Evolutionary conservation across 768 basidiomycete genomes (phyloP), one percentile per base, ranked within the genome.

Genomic region (Trichaptum fuscoviolaceum): DNA sequence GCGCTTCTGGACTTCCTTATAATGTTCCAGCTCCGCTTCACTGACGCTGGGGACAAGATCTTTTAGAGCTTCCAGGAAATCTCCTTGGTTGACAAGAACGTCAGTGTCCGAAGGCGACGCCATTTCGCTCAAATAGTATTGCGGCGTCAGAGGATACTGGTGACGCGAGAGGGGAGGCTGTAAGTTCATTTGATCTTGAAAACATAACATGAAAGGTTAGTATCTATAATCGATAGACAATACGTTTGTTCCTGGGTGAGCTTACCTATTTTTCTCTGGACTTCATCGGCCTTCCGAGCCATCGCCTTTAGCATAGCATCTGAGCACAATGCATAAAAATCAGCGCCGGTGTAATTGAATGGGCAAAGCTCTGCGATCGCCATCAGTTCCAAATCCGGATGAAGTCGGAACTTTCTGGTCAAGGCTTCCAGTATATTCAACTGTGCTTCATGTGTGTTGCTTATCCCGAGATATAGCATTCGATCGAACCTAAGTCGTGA

Each of bases 301-400:
- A 99, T 96, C 10, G 97, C 94, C 75, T 92, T 92, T 66, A 99
- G 82, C 84, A 99, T 87, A 0, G 97, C 96, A 76, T 99, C 96
- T 6, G 95, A 92, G 76, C 97, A 99, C 9, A 99, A 80, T 0
- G 97, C 97, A 79, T 99, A 99, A 69, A 99, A 95, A 75, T 99
- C 97, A 57, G 97, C 97, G 58, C 97, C 97, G 1, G 97, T 99
- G 73, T 90, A 95, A 74, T 95, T 94, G 81, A 96, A 93, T 0
- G 94, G 90, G 68, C 96, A 99, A 35, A 79, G 77, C 27, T 87
- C 81, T 24, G 91, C 92, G 58, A 99, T 76, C 8, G 71, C 68
- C 23, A 76, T 75, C 7, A 99, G 84, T 70, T 88, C 79, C 8
- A 95, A 80, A 62, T 77, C 79, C 0, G 89, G 82, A 70, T 92